These are phyloP conservation scores for Hylodesmum podocarpum DNA, from an alignment of 306 rosid genomes.

Conservation along the genomic window DNA sequence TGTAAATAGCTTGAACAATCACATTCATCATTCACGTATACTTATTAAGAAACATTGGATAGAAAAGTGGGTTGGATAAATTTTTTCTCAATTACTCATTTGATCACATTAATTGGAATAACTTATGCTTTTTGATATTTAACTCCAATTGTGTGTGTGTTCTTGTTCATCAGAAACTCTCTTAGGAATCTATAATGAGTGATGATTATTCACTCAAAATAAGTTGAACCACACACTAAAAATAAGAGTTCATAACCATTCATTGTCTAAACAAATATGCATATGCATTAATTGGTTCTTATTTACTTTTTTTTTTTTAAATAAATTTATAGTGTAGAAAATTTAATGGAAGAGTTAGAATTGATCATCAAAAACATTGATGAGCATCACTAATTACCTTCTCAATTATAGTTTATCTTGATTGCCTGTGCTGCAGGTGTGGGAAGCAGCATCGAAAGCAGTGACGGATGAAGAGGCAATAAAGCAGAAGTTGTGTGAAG, in stretches of 20 bases:
- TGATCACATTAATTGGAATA: background rate
- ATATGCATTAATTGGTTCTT: background rate
- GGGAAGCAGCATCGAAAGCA: constrained; percentile 74
- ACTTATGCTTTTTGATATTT: background rate
- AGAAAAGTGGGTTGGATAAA: background rate
- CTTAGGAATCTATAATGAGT: background rate
- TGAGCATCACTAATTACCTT: background rate
- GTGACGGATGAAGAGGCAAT: constrained; percentile 77
- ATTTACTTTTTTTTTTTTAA: background rate
- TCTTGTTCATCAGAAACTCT: background rate
- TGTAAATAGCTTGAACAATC: background rate
- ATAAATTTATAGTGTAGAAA: background rate
- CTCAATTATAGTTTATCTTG: constrained; percentile 14
- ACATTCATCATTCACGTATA: background rate
- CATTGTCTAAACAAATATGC: background rate
- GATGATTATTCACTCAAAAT: background rate
- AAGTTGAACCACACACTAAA: background rate
- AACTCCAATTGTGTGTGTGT: background rate
- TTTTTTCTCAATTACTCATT: background rate
- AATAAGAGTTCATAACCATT: background rate
- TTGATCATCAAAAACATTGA: background rate
- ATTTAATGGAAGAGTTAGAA: constrained; percentile 11
- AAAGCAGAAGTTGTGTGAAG: constrained; percentile 87
- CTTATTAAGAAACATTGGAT: background rate
- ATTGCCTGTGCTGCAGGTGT: constrained; percentile 43